phyloP scores from a whole-genome alignment of 73 alveolate species.

The Paramecium octaurelia region DNA sequence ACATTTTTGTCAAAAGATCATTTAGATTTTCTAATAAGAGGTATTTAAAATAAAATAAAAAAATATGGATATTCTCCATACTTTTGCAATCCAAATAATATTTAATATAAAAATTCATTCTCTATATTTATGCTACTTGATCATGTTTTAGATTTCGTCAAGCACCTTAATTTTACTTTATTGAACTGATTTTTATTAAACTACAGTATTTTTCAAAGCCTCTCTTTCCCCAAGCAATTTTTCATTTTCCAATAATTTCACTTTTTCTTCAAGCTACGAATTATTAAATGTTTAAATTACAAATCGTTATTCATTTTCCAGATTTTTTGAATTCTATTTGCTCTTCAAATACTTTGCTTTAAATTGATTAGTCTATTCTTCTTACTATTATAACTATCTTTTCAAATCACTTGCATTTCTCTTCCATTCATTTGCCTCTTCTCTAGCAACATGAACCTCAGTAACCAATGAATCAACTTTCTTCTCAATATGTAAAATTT shows the following conservation, averaged over 20 bases:
- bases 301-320: conserved; percentile 9
- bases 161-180: conserved; percentile 25
- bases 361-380: conserved; percentile 3
- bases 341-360: conserved; percentile 17
- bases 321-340: neutral
- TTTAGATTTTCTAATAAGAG: neutral
- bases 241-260: conserved; percentile 26
- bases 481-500: conserved; percentile 26
- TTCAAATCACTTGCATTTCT: neutral
- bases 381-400: neutral
- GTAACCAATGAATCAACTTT: conserved; percentile 9
- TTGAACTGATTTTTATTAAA: conserved; percentile 1
- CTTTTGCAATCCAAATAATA: neutral
- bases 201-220: conserved; percentile 5
- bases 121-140: conserved; percentile 38
- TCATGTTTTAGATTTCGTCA: conserved; percentile 43
- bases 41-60: neutral
- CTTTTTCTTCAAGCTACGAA: conserved; percentile 21
- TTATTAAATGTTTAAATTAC: neutral
- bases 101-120: conserved; percentile 10
- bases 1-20: neutral
- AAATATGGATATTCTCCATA: conserved; percentile 8
- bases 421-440: conserved; percentile 10
- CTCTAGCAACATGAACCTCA: conserved; percentile 5
- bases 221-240: conserved; percentile 35